phyloP scores from a whole-genome alignment of 768 basidiomycete species.

The Dendrothele bispora region DNA sequence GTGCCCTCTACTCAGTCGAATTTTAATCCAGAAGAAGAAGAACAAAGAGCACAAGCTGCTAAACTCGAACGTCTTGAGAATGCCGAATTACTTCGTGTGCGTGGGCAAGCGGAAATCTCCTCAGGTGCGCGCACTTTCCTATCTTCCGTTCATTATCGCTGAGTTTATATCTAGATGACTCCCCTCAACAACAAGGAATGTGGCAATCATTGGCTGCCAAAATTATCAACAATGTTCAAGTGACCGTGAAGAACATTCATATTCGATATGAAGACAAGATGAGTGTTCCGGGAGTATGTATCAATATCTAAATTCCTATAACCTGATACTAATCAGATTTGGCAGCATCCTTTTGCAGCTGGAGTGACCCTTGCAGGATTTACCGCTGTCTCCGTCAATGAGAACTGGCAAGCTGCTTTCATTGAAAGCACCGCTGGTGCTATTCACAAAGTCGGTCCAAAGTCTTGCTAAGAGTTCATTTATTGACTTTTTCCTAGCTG shows the following conservation, averaged over 20 bases:
- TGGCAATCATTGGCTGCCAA: constrained; percentile 82
- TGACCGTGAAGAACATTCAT: constrained; percentile 95
- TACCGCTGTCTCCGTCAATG: constrained; percentile 86
- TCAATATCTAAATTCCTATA: not conserved
- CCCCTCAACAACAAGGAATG: constrained; percentile 81
- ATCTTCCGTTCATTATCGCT: constrained; percentile 3
- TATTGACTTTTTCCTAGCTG: no score
- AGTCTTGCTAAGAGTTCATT: constrained; percentile 6
- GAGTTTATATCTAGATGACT: constrained; percentile 37
- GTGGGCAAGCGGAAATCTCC: constrained; percentile 50
- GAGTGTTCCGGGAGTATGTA: constrained; percentile 86
- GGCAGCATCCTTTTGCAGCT: constrained; percentile 90
- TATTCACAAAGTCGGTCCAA: constrained; percentile 75
- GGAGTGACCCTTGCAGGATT: constrained; percentile 89
- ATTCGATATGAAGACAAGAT: constrained; percentile 94
- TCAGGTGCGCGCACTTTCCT: constrained; percentile 35
- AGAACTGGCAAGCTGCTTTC: constrained; percentile 85
- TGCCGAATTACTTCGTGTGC: constrained; percentile 80
- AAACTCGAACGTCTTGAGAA: constrained; percentile 89
- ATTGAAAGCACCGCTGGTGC: constrained; percentile 86
- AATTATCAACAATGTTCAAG: constrained; percentile 93
- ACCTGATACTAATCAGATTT: constrained; percentile 1
- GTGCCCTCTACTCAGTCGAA: constrained; percentile 73
- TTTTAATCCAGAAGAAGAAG: constrained; percentile 82
- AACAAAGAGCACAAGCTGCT: constrained; percentile 72